These are phyloP conservation scores for Polytrichum commune DNA, from an alignment of 225 moss, liverwort and hornwort species.

Conservation along the genomic window DNA sequence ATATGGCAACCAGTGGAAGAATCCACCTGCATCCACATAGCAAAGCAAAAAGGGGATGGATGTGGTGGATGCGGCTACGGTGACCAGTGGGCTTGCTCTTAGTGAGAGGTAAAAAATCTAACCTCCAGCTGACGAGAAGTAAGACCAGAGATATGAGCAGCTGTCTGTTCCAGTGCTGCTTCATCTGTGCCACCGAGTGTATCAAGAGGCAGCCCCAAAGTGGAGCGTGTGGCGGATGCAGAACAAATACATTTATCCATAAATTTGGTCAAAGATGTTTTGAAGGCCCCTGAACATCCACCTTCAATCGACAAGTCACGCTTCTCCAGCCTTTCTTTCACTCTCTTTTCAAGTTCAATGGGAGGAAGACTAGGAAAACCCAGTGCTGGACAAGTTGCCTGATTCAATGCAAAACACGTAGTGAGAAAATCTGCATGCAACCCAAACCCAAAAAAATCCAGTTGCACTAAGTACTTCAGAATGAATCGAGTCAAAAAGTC, in stretches of 20 bases:
- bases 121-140: constrained; percentile 83
- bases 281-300: constrained; percentile 75
- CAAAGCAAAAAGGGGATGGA: not conserved
- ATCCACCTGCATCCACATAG: not conserved
- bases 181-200: constrained; percentile 34
- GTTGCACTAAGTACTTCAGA: not conserved
- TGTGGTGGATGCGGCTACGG: not conserved
- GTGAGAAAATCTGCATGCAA: not conserved
- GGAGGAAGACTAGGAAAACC: constrained; percentile 46
- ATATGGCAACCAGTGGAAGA: not conserved
- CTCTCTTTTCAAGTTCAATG: constrained; percentile 46
- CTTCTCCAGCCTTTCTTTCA: constrained; percentile 61
- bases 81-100: not conserved
- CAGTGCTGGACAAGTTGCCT: constrained; percentile 86
- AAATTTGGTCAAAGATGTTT: constrained; percentile 51
- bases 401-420: constrained; percentile 21
- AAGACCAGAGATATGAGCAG: constrained; percentile 72
- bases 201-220: constrained; percentile 64
- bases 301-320: constrained; percentile 61
- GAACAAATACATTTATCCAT: constrained; percentile 49
- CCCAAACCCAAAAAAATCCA: not conserved
- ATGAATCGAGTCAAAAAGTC: not conserved
- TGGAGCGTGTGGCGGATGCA: constrained; percentile 57
- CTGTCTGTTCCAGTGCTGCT: constrained; percentile 51
- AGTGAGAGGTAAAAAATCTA: constrained; percentile 3